Evolutionary conservation across 73 alveolate species (phyloP), one percentile per base, ranked within the genome.

Genomic region (Paraurostyla sp.): DNA sequence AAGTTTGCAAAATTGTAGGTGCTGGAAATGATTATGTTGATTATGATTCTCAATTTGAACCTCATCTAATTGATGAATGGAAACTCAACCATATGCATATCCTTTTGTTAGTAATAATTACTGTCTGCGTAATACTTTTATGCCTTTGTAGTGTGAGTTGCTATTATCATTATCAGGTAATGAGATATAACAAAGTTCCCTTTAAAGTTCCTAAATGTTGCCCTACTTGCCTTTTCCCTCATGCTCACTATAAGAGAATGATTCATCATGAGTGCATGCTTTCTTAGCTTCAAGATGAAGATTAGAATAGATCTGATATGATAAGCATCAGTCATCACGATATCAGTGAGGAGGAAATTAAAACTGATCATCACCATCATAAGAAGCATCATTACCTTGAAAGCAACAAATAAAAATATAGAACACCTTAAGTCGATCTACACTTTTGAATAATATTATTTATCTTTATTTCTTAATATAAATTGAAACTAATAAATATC

Each of bases 111-210:
- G 69, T 35, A 13, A 9, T 52, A 18, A 20, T 52, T 13, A 35
- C 23, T 18, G 33, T 52, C 23, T 18, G 13, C 11, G 30, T 52
- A n/a, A 52, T 52, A 13, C 23, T 52, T 6, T 11, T 52, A 18
- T 20, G 13, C 38, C 13, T 52, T 20, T 52, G 69, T 35, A 52
- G 35, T 52, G 9, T 52, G 23, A 52, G 69, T 52, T 52, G 69
- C 69, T 52, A 52, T 52, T 52, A 52, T 52, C 69, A 52, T 52
- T 52, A 52, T 52, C 69, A 52, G 69, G 30, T 52, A n/a, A 25
- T 52, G 4, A 52, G 69, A 52, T 18, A 25, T 13, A 25, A 52
- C 23, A 52, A 52, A 52, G 69, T 52, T 13, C 69, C 69, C 30
- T 52, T 52, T 52, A 52, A 52, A 52, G 23, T 52, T 25, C 69